Conservation (phyloP, 495 filamentous ascomycete genomes). For the Lasiosphaeriaceae sp. region DNA sequence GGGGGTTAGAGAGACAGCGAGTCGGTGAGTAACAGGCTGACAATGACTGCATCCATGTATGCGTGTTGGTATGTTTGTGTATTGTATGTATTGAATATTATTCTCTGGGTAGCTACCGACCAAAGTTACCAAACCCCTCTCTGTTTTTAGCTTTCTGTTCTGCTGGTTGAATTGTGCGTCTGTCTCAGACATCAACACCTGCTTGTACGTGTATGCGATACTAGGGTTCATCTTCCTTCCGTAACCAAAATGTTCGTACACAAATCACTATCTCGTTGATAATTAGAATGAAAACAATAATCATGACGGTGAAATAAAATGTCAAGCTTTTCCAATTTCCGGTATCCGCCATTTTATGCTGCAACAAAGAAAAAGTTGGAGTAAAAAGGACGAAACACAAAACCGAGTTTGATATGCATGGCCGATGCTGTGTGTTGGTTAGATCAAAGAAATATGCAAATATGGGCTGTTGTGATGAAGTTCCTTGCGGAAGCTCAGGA, state of each 20-base stretch:
- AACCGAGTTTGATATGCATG: background rate
- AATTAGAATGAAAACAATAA: background rate
- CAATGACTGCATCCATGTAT: no score
- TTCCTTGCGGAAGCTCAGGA: background rate
- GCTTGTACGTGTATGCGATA: no score
- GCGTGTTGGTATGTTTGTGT: no score
- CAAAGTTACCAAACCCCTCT: no score
- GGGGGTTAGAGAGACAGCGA: no score
- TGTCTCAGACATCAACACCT: no score
- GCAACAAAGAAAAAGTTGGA: constrained; percentile 4
- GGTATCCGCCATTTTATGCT: constrained; percentile 7
- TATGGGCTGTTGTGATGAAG: constrained; percentile 2
- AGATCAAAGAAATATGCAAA: background rate
- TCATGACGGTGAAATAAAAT: background rate
- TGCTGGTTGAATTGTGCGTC: no score
- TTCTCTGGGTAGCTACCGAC: no score
- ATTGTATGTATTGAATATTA: no score
- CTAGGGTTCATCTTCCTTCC: no score
- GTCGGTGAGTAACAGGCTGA: no score
- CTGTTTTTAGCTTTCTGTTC: no score
- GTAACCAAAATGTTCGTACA: background rate
- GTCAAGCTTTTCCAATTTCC: constrained; percentile 6
- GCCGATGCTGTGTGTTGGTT: background rate
- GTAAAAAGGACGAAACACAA: background rate
- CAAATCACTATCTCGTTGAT: background rate